Percentiles rank a stretch among this genome's conserved stretches.
Evolutionary conservation across 2,329 filamentous ascomycete species (phyloP).

Genomic region (Colletotrichum eremochloae): DNA sequence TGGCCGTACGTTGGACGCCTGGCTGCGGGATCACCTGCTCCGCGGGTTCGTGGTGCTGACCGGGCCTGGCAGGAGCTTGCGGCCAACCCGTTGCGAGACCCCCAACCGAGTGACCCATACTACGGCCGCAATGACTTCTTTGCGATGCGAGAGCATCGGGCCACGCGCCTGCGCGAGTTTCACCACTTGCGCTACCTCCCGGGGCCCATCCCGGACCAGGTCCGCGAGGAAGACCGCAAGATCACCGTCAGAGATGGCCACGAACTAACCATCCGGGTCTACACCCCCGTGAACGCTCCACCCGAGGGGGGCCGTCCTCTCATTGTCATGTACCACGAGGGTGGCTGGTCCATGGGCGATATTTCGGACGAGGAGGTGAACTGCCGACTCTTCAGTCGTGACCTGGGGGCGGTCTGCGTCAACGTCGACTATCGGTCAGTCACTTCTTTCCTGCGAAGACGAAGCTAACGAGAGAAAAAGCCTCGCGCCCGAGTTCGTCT

Average conservation of each 20-base stretch:
- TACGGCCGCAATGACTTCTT: conserved; percentile 23
- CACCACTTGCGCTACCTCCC: conserved; percentile 34
- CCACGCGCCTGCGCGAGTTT: conserved; percentile 24
- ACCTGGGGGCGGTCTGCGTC: conserved; percentile 45
- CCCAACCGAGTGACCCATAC: conserved; percentile 21
- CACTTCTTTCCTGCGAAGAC: fast-evolving
- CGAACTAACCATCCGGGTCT: conserved; percentile 16
- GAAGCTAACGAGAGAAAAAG: neutral
- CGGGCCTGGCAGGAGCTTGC: conserved; percentile 20
- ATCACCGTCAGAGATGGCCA: conserved; percentile 22
- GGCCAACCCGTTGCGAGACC: conserved; percentile 12
- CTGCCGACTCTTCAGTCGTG: conserved; percentile 30
- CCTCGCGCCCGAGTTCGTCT: conserved; percentile 64
- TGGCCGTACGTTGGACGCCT: conserved; percentile 12
- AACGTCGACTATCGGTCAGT: conserved; percentile 61
- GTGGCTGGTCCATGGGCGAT: conserved; percentile 31
- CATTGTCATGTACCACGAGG: conserved; percentile 38
- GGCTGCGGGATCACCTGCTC: neutral
- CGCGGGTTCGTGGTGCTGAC: neutral
- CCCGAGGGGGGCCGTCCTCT: conserved; percentile 26
- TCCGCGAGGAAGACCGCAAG: conserved; percentile 33
- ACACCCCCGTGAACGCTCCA: conserved; percentile 8
- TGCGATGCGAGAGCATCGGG: conserved; percentile 28
- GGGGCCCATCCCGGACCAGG: conserved; percentile 21
- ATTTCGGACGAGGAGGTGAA: conserved; percentile 35